Conservation (phyloP, 2,329 filamentous ascomycete genomes). For the Aspergillus calidoustus region DNA sequence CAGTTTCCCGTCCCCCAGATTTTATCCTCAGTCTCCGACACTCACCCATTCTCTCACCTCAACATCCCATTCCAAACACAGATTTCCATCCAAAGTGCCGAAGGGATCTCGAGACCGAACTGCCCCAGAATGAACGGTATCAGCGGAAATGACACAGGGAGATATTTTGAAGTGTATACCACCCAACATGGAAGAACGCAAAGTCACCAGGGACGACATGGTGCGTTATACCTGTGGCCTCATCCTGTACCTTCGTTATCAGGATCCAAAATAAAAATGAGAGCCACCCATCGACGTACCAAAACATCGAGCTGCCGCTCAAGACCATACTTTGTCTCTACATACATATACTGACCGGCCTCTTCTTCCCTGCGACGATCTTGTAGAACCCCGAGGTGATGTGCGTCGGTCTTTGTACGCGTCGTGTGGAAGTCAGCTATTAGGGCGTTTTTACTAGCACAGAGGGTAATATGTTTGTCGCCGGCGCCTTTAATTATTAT, state of each 20-base stretch:
- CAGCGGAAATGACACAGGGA: no score
- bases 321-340: conserved; percentile 33
- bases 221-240: conserved; percentile 20
- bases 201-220: conserved; percentile 20
- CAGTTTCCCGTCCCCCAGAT: no score
- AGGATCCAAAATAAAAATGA: no score
- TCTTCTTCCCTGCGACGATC: conserved; percentile 28
- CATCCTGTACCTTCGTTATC: no score
- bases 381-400: conserved; percentile 29
- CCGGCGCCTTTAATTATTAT: conserved; percentile 27
- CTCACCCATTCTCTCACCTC: no score
- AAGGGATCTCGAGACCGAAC: not conserved
- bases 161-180: no score
- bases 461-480: conserved; percentile 30
- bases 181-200: conserved; percentile 19
- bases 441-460: conserved; percentile 29
- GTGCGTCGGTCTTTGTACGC: conserved; percentile 27
- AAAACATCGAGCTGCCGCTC: conserved; percentile 31
- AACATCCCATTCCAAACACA: no score
- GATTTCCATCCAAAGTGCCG: no score
- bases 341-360: conserved; percentile 30
- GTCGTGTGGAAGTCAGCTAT: conserved; percentile 32
- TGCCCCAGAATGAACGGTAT: not conserved
- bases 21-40: no score
- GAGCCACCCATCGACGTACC: no score